Conservation (phyloP, 495 filamentous ascomycete species). For the Aspergillus carlsbadensis region DNA sequence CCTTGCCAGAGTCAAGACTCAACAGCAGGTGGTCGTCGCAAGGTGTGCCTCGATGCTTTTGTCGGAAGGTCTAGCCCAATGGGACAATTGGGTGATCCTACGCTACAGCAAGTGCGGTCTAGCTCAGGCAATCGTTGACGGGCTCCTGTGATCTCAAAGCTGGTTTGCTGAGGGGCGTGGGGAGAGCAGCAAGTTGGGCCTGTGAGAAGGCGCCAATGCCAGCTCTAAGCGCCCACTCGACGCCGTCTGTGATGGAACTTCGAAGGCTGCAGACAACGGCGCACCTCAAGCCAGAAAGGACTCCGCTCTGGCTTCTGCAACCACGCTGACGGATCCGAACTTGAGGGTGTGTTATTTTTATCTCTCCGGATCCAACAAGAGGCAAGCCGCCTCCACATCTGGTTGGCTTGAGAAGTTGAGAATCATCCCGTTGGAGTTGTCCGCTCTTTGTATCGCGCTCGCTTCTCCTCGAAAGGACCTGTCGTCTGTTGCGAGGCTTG, state of each 20-base stretch:
- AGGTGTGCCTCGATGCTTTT: not conserved
- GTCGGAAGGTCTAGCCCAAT: not conserved
- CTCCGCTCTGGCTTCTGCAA: conserved; percentile 2
- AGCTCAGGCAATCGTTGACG: conserved; percentile 1
- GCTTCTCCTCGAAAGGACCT: conserved; percentile 13
- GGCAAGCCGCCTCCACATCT: conserved; percentile 22
- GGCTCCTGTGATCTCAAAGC: conserved; percentile 10
- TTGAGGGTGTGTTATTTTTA: conserved; percentile 28
- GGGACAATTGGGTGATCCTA: conserved; percentile 8
- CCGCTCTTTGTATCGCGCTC: conserved; percentile 24
- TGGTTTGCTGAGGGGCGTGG: conserved; percentile 18
- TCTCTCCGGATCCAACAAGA: conserved; percentile 19
- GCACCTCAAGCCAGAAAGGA: not conserved
- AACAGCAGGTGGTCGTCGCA: not conserved
- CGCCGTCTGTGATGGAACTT: conserved; percentile 26
- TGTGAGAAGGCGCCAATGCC: conserved; percentile 15
- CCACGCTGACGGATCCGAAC: conserved; percentile 11
- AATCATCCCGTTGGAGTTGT: conserved; percentile 30
- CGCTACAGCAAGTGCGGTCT: conserved; percentile 3
- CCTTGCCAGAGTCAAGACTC: not conserved
- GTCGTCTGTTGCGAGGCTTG: conserved; percentile 17
- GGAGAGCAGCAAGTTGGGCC: conserved; percentile 1
- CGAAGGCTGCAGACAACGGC: conserved; percentile 16
- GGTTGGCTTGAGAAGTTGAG: conserved; percentile 11
- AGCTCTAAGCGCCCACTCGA: conserved; percentile 18